phyloP scores from a whole-genome alignment of 2,329 filamentous ascomycete species.

The Phyllosticta citrichinensis region DNA sequence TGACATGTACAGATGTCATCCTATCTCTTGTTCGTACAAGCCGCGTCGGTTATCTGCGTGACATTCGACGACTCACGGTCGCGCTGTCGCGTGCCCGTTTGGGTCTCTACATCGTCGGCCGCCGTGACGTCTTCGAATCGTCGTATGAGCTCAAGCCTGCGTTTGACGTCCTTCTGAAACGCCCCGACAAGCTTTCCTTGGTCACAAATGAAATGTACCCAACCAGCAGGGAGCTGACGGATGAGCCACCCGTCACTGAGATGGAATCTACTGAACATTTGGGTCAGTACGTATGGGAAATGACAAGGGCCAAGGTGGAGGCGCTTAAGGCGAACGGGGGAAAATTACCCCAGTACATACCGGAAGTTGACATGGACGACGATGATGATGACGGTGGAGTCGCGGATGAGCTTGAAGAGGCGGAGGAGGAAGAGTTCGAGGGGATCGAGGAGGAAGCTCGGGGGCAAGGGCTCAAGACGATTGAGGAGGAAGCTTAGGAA shows the following conservation, averaged over 20 bases:
- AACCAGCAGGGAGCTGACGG: conserved; percentile 43
- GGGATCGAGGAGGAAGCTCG: conserved; percentile 9
- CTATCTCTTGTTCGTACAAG: conserved; percentile 85
- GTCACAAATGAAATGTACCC: conserved; percentile 83
- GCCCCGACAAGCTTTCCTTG: conserved; percentile 72
- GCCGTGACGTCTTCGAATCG: conserved; percentile 76
- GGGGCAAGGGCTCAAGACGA: no score
- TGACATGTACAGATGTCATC: conserved; percentile 65
- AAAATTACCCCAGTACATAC: conserved; percentile 22
- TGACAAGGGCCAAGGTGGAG: conserved; percentile 67
- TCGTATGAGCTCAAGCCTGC: conserved; percentile 82
- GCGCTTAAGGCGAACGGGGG: conserved; percentile 39
- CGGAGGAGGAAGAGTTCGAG: conserved; percentile 41
- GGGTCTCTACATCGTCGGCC: conserved; percentile 84
- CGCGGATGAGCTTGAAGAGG: conserved; percentile 18
- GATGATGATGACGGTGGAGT: conserved; percentile 26
- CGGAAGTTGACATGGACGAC: conserved; percentile 19
- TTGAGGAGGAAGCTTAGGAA: neutral
- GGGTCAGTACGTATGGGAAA: conserved; percentile 92
- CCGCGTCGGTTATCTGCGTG: conserved; percentile 82
- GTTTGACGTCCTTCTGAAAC: conserved; percentile 65
- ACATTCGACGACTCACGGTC: conserved; percentile 87
- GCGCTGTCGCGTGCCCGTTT: conserved; percentile 86
- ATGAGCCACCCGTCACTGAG: conserved; percentile 48
- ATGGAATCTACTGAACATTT: conserved; percentile 94